A percentile compares a stretch with the other conserved stretches of the same genome.
phyloP scores from a whole-genome alignment of 148 eudicot species.

The Oxyria digyna region DNA sequence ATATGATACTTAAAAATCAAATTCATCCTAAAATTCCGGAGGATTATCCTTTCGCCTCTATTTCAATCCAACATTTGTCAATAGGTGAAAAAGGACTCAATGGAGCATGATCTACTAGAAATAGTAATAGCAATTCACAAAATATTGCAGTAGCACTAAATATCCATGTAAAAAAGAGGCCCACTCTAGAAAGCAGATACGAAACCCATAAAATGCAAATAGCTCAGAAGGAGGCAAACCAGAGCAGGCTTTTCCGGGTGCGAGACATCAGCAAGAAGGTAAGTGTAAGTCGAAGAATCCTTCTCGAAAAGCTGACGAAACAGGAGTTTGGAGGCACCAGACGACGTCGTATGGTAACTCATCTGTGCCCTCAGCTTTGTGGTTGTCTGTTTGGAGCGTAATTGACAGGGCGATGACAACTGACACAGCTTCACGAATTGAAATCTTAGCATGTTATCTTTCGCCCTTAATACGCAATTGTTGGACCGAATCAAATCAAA shows the following conservation, averaged over 20 bases:
- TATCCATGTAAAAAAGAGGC: neutral
- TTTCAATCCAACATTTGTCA: neutral
- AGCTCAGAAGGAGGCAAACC: slow-evolving; percentile 24
- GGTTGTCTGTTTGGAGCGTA: neutral
- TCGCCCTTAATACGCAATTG: neutral
- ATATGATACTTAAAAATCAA: neutral
- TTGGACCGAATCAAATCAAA: neutral
- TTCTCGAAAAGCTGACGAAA: slow-evolving; percentile 92
- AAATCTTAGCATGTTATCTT: neutral
- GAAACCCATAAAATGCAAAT: neutral
- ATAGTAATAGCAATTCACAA: neutral
- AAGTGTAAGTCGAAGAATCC: slow-evolving; percentile 85
- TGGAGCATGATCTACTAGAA: too few relatives aligned
- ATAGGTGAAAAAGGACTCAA: neutral
- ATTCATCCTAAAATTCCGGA: neutral
- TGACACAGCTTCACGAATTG: slow-evolving; percentile 2
- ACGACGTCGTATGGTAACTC: slow-evolving; percentile 44
- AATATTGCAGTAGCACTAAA: too few relatives aligned
- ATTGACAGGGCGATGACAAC: neutral
- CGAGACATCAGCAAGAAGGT: slow-evolving; percentile 86
- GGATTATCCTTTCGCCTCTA: neutral
- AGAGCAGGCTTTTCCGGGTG: slow-evolving; percentile 83
- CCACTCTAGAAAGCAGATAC: neutral
- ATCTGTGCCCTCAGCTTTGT: slow-evolving; percentile 22
- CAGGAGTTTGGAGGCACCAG: slow-evolving; percentile 36